phyloP scores from a whole-genome alignment of 371 early-diverging fungal genomes.

The Mortierella sp. region DNA sequence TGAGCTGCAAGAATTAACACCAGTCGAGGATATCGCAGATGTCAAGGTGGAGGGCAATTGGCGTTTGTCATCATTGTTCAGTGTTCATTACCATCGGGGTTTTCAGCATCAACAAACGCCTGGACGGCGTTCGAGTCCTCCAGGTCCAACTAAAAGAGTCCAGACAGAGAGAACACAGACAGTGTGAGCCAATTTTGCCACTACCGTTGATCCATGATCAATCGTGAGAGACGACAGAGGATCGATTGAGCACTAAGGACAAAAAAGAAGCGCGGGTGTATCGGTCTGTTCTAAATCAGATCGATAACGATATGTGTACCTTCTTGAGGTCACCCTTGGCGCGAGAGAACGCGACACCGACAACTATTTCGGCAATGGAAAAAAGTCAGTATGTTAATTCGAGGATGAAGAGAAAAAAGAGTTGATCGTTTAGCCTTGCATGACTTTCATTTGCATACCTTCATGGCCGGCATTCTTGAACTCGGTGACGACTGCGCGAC shows the following conservation, averaged over 20 bases:
- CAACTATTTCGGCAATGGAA: constrained; percentile 55
- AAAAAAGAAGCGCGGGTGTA: background rate
- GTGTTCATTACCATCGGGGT: constrained; percentile 68
- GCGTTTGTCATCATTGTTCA: background rate
- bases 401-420: background rate
- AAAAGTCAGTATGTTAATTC: background rate
- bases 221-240: background rate
- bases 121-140: constrained; percentile 68
- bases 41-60: background rate
- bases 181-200: background rate
- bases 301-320: constrained; percentile 51
- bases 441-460: constrained; percentile 48
- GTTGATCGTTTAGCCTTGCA: background rate
- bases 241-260: constrained; percentile 2
- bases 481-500: constrained; percentile 75
- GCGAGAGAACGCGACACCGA: constrained; percentile 82
- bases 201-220: background rate
- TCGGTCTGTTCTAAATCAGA: background rate
- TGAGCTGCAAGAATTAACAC: background rate
- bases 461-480: constrained; percentile 66
- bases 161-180: background rate
- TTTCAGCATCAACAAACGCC: constrained; percentile 66
- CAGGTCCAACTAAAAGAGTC: constrained; percentile 70
- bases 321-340: constrained; percentile 69
- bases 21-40: background rate